A percentile compares a stretch with the other conserved stretches of the same genome.
Evolutionary conservation across 768 basidiomycete species (phyloP).

Genomic region (Xanthoconium purpureum): DNA sequence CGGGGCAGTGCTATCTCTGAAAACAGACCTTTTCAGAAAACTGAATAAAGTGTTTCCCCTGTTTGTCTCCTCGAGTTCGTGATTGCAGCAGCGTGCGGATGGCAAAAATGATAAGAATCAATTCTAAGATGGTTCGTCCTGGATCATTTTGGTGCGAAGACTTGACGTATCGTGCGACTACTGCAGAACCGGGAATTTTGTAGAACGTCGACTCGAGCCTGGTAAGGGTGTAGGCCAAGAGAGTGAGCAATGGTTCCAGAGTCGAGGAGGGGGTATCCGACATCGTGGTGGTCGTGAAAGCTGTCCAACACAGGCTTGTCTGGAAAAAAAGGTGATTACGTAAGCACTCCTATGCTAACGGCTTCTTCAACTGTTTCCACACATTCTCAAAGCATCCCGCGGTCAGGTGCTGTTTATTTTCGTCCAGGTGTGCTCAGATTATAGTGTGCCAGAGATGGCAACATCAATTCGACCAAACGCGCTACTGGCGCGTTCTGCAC

Average conservation of each 20-base stretch:
- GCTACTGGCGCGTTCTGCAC: too few relatives aligned
- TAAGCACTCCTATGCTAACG: constrained; percentile 4
- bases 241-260: constrained; percentile 55
- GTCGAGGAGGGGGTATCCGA: constrained; percentile 32
- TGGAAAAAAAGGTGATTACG: constrained; percentile 8
- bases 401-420: too few relatives aligned
- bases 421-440: too few relatives aligned
- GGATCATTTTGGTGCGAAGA: constrained; percentile 97
- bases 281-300: constrained; percentile 29
- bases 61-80: constrained; percentile 80
- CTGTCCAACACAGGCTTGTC: not conserved
- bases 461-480: too few relatives aligned
- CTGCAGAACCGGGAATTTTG: constrained; percentile 76
- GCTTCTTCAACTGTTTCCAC: too few relatives aligned
- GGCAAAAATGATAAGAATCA: constrained; percentile 84
- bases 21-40: constrained; percentile 79
- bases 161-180: constrained; percentile 86
- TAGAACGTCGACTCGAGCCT: constrained; percentile 66
- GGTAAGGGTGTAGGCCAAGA: constrained; percentile 60
- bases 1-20: not conserved
- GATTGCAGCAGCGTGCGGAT: constrained; percentile 88
- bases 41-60: constrained; percentile 85
- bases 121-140: constrained; percentile 83
- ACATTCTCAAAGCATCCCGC: too few relatives aligned
- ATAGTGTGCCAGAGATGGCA: too few relatives aligned